These are phyloP conservation scores for Populus hybrid DNA, from an alignment of 441 rosid genomes.

Conservation along the genomic window DNA sequence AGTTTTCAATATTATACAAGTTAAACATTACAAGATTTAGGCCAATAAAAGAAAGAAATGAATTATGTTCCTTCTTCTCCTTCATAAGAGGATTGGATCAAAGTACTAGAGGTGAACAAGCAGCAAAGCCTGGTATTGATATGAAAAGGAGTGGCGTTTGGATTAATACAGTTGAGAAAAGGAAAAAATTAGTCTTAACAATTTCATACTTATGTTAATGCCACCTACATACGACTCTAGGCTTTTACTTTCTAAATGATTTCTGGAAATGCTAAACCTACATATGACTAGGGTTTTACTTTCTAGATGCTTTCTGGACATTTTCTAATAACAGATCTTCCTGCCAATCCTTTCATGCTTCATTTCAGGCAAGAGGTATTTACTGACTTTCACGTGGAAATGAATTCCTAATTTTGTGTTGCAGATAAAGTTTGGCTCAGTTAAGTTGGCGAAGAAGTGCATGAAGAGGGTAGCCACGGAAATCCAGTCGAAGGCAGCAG, in stretches of 20 bases:
- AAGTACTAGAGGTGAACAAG: background rate
- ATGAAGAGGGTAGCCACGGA: conserved; percentile 68
- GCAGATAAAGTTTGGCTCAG: conserved; percentile 68
- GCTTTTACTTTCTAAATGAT: background rate
- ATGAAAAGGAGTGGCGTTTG: background rate
- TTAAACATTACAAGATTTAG: background rate
- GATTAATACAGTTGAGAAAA: background rate
- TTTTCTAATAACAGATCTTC: background rate
- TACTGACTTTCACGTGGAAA: background rate
- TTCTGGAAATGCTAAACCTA: background rate
- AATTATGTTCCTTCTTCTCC: background rate
- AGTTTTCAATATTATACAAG: background rate
- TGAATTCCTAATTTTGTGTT: conserved; percentile 2
- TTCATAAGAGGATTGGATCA: background rate
- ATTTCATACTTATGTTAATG: background rate
- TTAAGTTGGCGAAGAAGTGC: conserved; percentile 64
- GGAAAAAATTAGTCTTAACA: background rate
- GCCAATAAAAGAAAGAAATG: background rate
- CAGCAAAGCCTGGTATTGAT: background rate
- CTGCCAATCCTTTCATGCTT: too few species aligned
- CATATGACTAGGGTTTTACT: background rate
- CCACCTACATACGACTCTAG: background rate
- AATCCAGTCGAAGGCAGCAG: conserved; percentile 45
- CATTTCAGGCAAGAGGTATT: background rate
- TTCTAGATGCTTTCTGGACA: background rate